Percentiles rank a stretch among this genome's conserved stretches.
Conservation (phyloP, 306 rosid species). For the Lagenaria siceraria region DNA sequence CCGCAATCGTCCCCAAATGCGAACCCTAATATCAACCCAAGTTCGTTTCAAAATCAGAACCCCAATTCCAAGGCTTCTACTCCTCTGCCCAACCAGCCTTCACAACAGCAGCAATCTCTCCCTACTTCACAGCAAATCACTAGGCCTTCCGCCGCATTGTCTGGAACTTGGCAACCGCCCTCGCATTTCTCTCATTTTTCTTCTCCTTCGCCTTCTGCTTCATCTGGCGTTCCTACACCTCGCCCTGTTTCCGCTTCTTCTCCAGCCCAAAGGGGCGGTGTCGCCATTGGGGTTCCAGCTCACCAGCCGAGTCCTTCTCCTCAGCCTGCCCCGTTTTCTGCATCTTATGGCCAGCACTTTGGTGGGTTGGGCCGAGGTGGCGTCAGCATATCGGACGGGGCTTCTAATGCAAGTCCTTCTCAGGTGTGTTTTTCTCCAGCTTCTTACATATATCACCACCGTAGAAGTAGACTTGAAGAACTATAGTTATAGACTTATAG, state of each 20-base stretch:
- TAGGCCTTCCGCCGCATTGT: constrained; percentile 44
- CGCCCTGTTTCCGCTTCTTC: constrained; percentile 26
- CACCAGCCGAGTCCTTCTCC: constrained; percentile 40
- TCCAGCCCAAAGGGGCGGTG: constrained; percentile 42
- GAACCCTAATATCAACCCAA: constrained; percentile 17
- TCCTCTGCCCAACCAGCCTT: constrained; percentile 9
- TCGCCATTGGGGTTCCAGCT: constrained; percentile 76
- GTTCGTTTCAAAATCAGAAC: constrained; percentile 14
- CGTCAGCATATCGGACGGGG: constrained; percentile 31
- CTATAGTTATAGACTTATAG: not conserved
- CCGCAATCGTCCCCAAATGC: constrained; percentile 2
- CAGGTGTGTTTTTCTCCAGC: constrained; percentile 29
- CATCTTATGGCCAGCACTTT: constrained; percentile 71
- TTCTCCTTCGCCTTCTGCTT: constrained; percentile 26
- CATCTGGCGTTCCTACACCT: constrained; percentile 15
- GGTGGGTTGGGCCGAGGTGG: constrained; percentile 63
- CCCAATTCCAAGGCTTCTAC: constrained; percentile 28
- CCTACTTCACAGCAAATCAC: constrained; percentile 27
- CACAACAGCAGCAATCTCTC: constrained; percentile 12
- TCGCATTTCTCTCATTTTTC: constrained; percentile 44
- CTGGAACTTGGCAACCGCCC: constrained; percentile 33
- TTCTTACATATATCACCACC: not conserved
- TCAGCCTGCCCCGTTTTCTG: constrained; percentile 35
- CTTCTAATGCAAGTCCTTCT: constrained; percentile 36
- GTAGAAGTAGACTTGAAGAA: not conserved